These are phyloP conservation scores for Delphinella strobiligena DNA, from an alignment of 2,329 filamentous ascomycete genomes.

Conservation along the genomic window DNA sequence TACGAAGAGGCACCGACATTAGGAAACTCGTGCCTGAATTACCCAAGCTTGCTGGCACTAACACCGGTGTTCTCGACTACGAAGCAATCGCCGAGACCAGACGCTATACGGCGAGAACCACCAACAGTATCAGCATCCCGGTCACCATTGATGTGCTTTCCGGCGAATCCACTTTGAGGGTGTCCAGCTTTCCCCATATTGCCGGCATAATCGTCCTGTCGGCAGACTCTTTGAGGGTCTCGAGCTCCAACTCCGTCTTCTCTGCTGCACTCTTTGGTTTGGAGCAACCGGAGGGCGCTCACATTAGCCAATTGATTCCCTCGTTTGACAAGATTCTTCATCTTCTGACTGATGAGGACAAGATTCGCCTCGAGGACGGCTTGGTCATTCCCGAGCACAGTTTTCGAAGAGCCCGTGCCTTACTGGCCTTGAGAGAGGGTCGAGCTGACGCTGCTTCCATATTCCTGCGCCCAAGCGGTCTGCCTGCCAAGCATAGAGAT, in stretches of 20 bases:
- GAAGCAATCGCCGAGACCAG: conserved; percentile 58
- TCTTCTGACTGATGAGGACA: conserved; percentile 76
- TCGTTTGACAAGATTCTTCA: conserved; percentile 74
- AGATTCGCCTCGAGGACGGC: conserved; percentile 74
- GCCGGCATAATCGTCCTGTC: conserved; percentile 90
- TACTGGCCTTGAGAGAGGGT: conserved; percentile 73
- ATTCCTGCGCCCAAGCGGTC: conserved; percentile 72
- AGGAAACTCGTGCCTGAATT: conserved; percentile 70
- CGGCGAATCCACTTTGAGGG: conserved; percentile 58
- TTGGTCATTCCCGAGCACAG: conserved; percentile 94
- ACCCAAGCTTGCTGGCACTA: conserved; percentile 61
- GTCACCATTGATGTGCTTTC: conserved; percentile 65
- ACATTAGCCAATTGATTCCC: conserved; percentile 71
- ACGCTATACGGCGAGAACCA: conserved; percentile 76
- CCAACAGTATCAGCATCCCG: conserved; percentile 68
- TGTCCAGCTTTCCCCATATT: conserved; percentile 94
- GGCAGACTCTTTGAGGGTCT: conserved; percentile 64
- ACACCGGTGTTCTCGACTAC: conserved; percentile 65
- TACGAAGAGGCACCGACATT: conserved; percentile 59
- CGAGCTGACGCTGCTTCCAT: conserved; percentile 62
- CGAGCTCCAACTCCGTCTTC: conserved; percentile 91
- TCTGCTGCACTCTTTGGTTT: conserved; percentile 86
- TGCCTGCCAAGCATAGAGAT: conserved; percentile 79
- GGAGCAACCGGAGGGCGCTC: conserved; percentile 66
- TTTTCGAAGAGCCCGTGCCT: conserved; percentile 77